phyloP scores from a whole-genome alignment of 2,329 filamentous ascomycete genomes.

The Myrmaecium sp. region DNA sequence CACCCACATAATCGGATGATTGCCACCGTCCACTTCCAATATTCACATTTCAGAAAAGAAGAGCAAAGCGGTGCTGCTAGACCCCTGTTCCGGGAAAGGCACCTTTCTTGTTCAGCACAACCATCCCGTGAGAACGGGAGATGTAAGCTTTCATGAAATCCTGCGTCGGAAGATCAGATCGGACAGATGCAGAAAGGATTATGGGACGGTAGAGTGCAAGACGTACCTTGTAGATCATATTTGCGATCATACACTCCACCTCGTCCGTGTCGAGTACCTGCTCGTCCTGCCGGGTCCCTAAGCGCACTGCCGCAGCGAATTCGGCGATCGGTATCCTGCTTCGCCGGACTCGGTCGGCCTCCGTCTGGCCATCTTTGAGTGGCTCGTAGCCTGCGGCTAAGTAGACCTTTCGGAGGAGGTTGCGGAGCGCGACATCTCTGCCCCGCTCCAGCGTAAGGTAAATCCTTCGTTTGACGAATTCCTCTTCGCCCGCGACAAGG shows the following conservation, averaged over 20 bases:
- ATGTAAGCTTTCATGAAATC: slow-evolving; percentile 98
- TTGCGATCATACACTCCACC: slow-evolving; percentile 86
- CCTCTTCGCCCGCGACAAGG: slow-evolving; percentile 66
- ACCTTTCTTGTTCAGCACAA: slow-evolving; percentile 82
- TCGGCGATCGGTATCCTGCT: slow-evolving; percentile 71
- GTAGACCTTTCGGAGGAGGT: slow-evolving; percentile 83
- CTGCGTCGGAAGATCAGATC: slow-evolving; percentile 27
- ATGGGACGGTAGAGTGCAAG: neutral
- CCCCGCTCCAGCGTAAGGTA: slow-evolving; percentile 88
- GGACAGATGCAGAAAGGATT: neutral
- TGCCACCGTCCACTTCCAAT: too few species aligned
- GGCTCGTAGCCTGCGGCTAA: slow-evolving; percentile 64
- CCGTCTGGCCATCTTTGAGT: slow-evolving; percentile 47
- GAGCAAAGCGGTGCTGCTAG: too few species aligned
- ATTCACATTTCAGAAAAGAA: too few species aligned
- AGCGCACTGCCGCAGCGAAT: slow-evolving; percentile 68
- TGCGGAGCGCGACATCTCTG: slow-evolving; percentile 79
- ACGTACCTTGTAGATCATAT: slow-evolving; percentile 93
- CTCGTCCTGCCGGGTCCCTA: slow-evolving; percentile 42
- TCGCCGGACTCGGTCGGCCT: slow-evolving; percentile 43
- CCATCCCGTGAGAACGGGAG: slow-evolving; percentile 70
- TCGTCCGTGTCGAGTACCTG: slow-evolving; percentile 68
- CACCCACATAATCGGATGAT: too few species aligned
- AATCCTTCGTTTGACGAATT: slow-evolving; percentile 83
- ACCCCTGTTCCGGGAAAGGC: slow-evolving; percentile 79